phyloP scores from a whole-genome alignment of 2,329 filamentous ascomycete species.

The Amauroascus niger region DNA sequence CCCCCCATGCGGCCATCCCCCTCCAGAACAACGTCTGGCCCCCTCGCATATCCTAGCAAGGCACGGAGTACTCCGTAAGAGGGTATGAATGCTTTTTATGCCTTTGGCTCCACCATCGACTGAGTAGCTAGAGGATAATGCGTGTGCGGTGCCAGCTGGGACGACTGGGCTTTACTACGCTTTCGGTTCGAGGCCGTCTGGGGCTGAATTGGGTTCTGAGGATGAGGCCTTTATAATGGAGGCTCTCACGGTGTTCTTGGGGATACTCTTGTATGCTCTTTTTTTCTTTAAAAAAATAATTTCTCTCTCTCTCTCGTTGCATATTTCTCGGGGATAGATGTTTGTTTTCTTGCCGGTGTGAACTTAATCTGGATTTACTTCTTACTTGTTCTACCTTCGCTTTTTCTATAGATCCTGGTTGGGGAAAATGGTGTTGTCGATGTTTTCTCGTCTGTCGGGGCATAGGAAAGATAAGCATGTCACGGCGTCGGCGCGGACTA shows the following conservation, averaged over 20 bases:
- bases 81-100: too few species aligned
- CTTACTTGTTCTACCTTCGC: background rate
- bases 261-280: constrained; percentile 7
- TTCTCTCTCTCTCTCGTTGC: background rate
- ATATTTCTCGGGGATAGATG: too few species aligned
- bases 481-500: background rate
- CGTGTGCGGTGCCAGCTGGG: background rate
- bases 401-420: constrained; percentile 2
- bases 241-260: background rate
- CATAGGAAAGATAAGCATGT: background rate
- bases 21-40: too few species aligned
- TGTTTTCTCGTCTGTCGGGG: background rate
- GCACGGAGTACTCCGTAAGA: too few species aligned
- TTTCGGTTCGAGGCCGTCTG: background rate
- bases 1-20: too few species aligned
- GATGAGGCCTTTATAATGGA: constrained; percentile 5
- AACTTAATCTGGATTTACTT: background rate
- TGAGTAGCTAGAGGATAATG: background rate
- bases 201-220: background rate
- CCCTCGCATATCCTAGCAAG: too few species aligned
- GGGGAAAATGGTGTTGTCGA: constrained; percentile 1
- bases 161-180: background rate
- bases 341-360: background rate
- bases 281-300: too few species aligned
- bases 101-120: background rate